Conservation (phyloP, 768 basidiomycete genomes). For the Boletellus ananiceps region DNA sequence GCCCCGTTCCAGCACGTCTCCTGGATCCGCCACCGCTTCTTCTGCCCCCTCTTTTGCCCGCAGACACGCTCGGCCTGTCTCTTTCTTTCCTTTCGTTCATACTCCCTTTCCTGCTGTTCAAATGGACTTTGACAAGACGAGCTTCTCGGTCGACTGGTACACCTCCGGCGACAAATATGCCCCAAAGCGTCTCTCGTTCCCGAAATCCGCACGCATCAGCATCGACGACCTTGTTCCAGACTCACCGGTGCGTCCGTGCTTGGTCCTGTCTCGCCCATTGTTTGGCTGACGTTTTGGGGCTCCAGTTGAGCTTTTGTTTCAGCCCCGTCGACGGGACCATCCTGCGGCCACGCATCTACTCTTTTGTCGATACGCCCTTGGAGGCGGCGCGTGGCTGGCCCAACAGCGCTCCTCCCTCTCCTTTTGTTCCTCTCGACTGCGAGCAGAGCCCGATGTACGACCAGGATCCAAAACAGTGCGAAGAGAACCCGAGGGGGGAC, state of each 20-base stretch:
- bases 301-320: conserved; percentile 24
- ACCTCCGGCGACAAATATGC: conserved; percentile 26
- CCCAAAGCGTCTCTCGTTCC: conserved; percentile 29
- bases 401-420: conserved; percentile 17
- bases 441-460: conserved; percentile 11
- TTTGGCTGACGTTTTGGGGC: conserved; percentile 5
- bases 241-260: conserved; percentile 18
- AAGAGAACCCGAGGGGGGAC: not conserved
- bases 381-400: conserved; percentile 21
- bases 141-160: conserved; percentile 29
- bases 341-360: conserved; percentile 8
- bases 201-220: conserved; percentile 32
- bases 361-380: conserved; percentile 10
- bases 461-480: conserved; percentile 1
- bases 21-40: not conserved
- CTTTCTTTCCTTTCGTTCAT: conserved; percentile 2
- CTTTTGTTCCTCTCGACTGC: not conserved
- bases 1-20: too few species aligned
- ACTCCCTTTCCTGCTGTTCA: conserved; percentile 8
- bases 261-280: not conserved
- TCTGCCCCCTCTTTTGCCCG: not conserved
- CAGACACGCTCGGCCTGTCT: conserved; percentile 6
- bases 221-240: conserved; percentile 28
- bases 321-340: conserved; percentile 11
- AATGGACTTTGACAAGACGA: conserved; percentile 33